These are phyloP conservation scores for Volvox africanus DNA, from an alignment of 139 green algal genomes.

Conservation along the genomic window DNA sequence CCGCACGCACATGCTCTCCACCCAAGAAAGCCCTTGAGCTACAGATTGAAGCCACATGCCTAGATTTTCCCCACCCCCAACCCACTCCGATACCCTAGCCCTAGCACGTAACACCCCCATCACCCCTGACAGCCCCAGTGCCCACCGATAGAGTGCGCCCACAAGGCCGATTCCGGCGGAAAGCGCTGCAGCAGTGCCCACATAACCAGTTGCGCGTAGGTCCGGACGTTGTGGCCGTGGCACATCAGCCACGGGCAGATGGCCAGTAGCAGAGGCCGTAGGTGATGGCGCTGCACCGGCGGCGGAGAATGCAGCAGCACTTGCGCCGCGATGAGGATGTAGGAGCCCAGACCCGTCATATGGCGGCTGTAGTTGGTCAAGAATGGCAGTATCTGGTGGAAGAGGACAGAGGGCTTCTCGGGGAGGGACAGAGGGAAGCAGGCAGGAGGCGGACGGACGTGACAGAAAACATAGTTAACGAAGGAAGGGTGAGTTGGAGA, in stretches of 20 bases:
- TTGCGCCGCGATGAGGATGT: slow-evolving; percentile 68
- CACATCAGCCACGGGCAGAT: slow-evolving; percentile 60
- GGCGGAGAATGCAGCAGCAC: slow-evolving; percentile 50
- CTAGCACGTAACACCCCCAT: too few relatives aligned
- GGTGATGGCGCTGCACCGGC: slow-evolving; percentile 25
- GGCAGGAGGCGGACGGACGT: background rate
- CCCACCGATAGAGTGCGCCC: slow-evolving; percentile 37
- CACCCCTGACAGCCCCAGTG: too few relatives aligned
- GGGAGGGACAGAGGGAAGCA: background rate
- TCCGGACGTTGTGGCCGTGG: slow-evolving; percentile 67
- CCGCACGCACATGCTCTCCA: too few relatives aligned
- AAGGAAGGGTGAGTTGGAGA: background rate
- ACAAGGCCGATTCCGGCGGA: slow-evolving; percentile 41
- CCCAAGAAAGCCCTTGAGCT: too few relatives aligned
- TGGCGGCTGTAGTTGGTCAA: slow-evolving; percentile 61
- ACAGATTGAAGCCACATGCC: too few relatives aligned
- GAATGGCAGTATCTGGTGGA: slow-evolving; percentile 64
- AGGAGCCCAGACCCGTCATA: slow-evolving; percentile 60
- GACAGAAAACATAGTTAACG: background rate
- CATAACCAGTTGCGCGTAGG: slow-evolving; percentile 63
- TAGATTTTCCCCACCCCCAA: too few relatives aligned
- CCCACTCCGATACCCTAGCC: too few relatives aligned
- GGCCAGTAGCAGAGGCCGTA: slow-evolving; percentile 58
- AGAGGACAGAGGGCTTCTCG: slow-evolving; percentile 53
- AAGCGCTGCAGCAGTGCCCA: slow-evolving; percentile 53